Evolutionary conservation across 495 filamentous ascomycete genomes (phyloP).

Genomic region (Penicillium alfredii): DNA sequence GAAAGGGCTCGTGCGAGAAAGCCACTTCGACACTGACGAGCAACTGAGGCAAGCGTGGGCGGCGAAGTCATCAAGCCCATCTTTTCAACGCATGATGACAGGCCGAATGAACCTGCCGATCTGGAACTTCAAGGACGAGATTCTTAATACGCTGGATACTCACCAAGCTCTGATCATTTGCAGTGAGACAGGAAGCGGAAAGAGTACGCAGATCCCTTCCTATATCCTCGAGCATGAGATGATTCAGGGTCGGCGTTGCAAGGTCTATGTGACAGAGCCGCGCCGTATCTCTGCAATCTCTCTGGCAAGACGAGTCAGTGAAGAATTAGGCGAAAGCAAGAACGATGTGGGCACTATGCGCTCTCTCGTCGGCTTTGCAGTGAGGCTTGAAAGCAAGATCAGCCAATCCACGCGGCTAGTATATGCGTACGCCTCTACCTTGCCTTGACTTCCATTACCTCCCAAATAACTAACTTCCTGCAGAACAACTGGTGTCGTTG

Average conservation of each 20-base stretch:
- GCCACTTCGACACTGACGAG: constrained; percentile 38
- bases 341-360: constrained; percentile 72
- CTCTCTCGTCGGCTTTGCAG: constrained; percentile 89
- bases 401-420: constrained; percentile 72
- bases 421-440: constrained; percentile 55
- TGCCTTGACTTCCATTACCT: not conserved
- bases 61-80: constrained; percentile 55
- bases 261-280: constrained; percentile 94
- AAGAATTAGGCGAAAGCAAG: constrained; percentile 84
- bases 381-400: constrained; percentile 84
- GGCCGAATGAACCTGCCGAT: constrained; percentile 75
- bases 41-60: constrained; percentile 60
- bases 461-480: constrained; percentile 8
- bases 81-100: constrained; percentile 45
- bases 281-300: constrained; percentile 94
- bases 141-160: constrained; percentile 63
- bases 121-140: constrained; percentile 73
- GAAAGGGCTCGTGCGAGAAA: constrained; percentile 32
- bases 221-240: constrained; percentile 89
- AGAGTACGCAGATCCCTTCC: constrained; percentile 92
- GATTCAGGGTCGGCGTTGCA: constrained; percentile 70
- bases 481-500: constrained; percentile 74
- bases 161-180: constrained; percentile 86
- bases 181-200: constrained; percentile 94
- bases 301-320: constrained; percentile 81